phyloP scores from a whole-genome alignment of 305 asterid genomes.

The Plantago rigida region DNA sequence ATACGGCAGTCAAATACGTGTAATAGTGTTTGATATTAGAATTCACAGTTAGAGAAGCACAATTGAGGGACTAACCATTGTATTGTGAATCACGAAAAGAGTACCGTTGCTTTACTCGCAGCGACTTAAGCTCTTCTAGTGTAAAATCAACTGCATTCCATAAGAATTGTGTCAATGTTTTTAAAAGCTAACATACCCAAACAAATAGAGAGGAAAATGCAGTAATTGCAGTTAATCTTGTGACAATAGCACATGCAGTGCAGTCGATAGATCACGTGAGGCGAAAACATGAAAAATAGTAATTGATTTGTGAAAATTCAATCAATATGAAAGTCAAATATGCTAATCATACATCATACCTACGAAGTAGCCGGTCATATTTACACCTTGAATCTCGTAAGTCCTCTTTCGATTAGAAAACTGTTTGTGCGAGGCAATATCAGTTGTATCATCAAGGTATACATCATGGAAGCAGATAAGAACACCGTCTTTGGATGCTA shows the following conservation, averaged over 20 bases:
- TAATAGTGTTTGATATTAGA: no score
- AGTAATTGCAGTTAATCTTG: not conserved
- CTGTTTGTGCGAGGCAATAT: conserved; percentile 56
- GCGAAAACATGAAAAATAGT: no score
- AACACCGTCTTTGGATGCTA: conserved; percentile 72
- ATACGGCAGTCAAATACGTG: no score
- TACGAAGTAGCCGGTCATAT: conserved; percentile 52
- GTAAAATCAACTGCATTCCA: conserved; percentile 64
- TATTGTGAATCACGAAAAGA: conserved; percentile 62
- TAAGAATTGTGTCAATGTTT: conserved; percentile 19
- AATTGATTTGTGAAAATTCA: not conserved
- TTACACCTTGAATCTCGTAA: conserved; percentile 64
- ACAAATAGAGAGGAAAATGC: not conserved
- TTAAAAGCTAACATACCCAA: conserved; percentile 4
- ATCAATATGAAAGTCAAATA: conserved; percentile 1
- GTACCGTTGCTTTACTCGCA: conserved; percentile 63
- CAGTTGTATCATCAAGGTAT: conserved; percentile 57
- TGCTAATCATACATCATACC: conserved; percentile 35
- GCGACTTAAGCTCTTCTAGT: conserved; percentile 53
- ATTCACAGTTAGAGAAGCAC: conserved; percentile 18
- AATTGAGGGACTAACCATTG: conserved; percentile 44
- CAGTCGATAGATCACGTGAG: not conserved
- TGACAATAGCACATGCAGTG: not conserved
- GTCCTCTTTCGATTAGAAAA: conserved; percentile 53
- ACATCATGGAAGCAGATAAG: conserved; percentile 80